Evolutionary conservation across 177 flowering plant species (phyloP).

Genomic region (Telopea speciosissima): DNA sequence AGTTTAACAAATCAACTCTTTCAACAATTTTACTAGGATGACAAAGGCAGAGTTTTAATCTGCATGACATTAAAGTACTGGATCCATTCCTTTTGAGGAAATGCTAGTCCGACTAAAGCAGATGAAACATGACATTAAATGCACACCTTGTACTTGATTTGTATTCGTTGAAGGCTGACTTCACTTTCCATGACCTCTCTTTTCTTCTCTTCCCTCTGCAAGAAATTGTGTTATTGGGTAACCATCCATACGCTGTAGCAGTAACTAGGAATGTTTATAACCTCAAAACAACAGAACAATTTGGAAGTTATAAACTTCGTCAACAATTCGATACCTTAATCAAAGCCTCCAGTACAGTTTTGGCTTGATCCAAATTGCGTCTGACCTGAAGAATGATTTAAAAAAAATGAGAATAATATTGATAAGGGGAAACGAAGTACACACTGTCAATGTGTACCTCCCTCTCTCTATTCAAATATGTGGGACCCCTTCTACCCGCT

Average conservation of each 20-base stretch:
- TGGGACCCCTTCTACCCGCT: too few species aligned
- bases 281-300: not conserved
- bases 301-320: not conserved
- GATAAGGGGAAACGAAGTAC: too few species aligned
- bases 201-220: constrained; percentile 96
- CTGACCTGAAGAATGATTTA: constrained; percentile 58
- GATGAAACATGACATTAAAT: not conserved
- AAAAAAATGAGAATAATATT: constrained; percentile 12
- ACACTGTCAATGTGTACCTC: too few species aligned
- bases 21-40: too few species aligned
- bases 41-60: not conserved
- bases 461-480: too few species aligned
- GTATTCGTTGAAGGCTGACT: constrained; percentile 81
- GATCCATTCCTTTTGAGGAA: not conserved
- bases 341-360: constrained; percentile 70
- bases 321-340: constrained; percentile 52
- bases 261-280: not conserved
- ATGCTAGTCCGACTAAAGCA: not conserved
- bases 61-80: too few species aligned
- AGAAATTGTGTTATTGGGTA: constrained; percentile 13
- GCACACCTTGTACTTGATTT: constrained; percentile 75
- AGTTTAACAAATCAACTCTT: not conserved
- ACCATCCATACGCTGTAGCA: not conserved
- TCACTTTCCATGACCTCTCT: constrained; percentile 89
- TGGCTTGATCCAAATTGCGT: constrained; percentile 96